Conservation (phyloP, 2,329 filamentous ascomycete genomes). For the Cryphonectria parasitica region DNA sequence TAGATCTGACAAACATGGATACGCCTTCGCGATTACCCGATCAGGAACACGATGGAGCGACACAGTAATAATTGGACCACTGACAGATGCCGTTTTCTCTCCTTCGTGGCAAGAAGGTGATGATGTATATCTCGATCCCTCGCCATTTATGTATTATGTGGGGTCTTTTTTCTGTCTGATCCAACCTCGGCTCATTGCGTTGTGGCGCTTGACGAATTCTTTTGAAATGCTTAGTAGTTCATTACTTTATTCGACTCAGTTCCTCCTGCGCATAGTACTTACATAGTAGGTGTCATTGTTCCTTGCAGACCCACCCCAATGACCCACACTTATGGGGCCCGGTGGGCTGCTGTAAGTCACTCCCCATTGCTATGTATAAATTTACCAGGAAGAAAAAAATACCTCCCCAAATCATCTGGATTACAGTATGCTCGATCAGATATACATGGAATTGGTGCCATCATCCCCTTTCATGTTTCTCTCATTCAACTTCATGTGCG, state of each 20-base stretch:
- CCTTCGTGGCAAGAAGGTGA: neutral
- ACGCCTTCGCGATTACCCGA: neutral
- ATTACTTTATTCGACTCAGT: neutral
- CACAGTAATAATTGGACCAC: neutral
- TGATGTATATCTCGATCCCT: neutral
- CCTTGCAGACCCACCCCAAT: neutral
- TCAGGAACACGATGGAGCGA: neutral
- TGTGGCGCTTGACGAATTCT: neutral
- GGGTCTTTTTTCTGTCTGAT: neutral
- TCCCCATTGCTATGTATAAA: neutral
- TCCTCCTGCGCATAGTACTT: neutral
- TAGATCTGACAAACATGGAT: neutral
- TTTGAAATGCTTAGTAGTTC: neutral
- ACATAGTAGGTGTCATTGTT: neutral
- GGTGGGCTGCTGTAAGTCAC: neutral
- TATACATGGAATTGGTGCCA: neutral
- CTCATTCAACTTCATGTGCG: neutral
- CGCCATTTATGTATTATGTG: neutral
- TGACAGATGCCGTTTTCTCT: neutral
- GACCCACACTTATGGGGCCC: neutral
- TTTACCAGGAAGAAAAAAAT: neutral
- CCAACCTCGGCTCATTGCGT: neutral
- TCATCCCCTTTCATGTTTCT: neutral
- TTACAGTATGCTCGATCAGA: neutral
- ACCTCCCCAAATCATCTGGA: neutral